phyloP scores from a whole-genome alignment of 2,329 filamentous ascomycete species.

The Alternaria triticina region DNA sequence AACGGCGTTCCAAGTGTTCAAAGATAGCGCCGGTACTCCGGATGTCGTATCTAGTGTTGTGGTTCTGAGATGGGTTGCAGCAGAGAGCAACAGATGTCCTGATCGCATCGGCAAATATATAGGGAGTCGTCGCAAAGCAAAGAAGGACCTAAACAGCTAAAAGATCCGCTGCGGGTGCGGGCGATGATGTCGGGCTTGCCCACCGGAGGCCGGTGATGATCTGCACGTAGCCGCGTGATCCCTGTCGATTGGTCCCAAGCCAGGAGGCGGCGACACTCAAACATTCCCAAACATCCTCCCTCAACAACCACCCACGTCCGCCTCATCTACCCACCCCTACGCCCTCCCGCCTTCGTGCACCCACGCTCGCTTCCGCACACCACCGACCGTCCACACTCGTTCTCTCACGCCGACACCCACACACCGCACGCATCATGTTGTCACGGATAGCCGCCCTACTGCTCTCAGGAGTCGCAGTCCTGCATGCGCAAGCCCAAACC shows the following conservation, averaged over 20 bases:
- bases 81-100: not conserved
- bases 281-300: constrained; percentile 12
- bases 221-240: constrained; percentile 35
- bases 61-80: not conserved
- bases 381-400: constrained; percentile 15
- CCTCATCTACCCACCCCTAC: constrained; percentile 4
- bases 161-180: constrained; percentile 18
- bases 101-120: not conserved
- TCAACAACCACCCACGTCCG: constrained; percentile 15
- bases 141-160: constrained; percentile 1
- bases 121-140: not conserved
- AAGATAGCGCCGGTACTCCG: constrained; percentile 6
- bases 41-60: not conserved
- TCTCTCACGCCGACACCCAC: not conserved
- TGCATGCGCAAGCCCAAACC: constrained; percentile 41
- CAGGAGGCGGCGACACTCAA: constrained; percentile 20
- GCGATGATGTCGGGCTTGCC: constrained; percentile 19
- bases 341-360: constrained; percentile 9
- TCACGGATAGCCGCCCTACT: constrained; percentile 40
- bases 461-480: constrained; percentile 47
- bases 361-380: constrained; percentile 18
- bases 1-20: constrained; percentile 17
- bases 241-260: constrained; percentile 25
- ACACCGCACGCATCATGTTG: constrained; percentile 19
- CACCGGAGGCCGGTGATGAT: constrained; percentile 30